Evolutionary conservation across 192 early-diverging fungal genomes (phyloP).

Genomic region (Ramicandelaber brevisporus): DNA sequence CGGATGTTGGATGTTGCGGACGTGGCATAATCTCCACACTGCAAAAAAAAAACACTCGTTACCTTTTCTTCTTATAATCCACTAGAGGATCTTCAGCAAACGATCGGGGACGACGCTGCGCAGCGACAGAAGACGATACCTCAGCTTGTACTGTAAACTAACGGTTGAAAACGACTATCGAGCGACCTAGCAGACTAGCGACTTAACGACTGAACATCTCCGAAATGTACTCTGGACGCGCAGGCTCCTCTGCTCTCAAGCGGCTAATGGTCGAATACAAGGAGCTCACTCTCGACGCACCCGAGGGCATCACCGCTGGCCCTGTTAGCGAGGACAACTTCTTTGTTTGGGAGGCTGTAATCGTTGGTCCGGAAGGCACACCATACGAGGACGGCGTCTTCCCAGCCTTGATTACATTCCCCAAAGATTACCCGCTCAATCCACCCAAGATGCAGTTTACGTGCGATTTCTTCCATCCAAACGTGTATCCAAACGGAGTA

Average conservation of each 20-base stretch:
- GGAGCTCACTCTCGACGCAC: constrained; percentile 68
- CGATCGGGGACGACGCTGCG: no score
- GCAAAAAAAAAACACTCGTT: no score
- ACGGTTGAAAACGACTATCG: no score
- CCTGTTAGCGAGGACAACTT: constrained; percentile 51
- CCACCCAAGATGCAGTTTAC: constrained; percentile 95
- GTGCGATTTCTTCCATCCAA: constrained; percentile 84
- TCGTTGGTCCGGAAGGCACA: constrained; percentile 71
- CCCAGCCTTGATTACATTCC: constrained; percentile 64
- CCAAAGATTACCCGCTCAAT: constrained; percentile 82
- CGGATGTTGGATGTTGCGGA: no score
- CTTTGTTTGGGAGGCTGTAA: constrained; percentile 13
- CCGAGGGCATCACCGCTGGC: constrained; percentile 79
- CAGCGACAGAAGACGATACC: no score
- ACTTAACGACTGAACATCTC: no score
- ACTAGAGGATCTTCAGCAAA: no score
- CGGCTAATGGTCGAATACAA: constrained; percentile 83
- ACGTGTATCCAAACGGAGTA: constrained; percentile 83
- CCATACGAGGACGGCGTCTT: constrained; percentile 92
- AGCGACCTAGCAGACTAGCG: no score
- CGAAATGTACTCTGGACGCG: no score
- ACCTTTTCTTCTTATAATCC: no score
- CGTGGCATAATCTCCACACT: no score
- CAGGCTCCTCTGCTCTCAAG: constrained; percentile 56
- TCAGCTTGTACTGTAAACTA: no score